Evolutionary conservation across 164 flowering plant species (phyloP), one percentile per base, ranked within the genome.

Genomic region (Akebia trifoliata): DNA sequence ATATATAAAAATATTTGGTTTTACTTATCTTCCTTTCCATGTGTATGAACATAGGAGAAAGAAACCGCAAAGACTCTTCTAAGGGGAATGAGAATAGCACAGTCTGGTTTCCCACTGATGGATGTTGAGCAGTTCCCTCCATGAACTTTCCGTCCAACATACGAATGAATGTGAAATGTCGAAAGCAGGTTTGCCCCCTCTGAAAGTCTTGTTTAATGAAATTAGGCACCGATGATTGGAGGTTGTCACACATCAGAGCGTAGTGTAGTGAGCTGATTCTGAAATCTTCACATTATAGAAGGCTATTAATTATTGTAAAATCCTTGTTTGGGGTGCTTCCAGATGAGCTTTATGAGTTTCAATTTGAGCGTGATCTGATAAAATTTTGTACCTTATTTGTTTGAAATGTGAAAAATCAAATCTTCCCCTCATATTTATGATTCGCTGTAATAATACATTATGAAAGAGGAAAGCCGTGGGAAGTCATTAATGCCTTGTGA

Each of bases 51-150:
- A 54, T 82, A 94, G 97, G 99, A 94, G 72, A 88, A 81, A 69
- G 99, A 94, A 79, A 79, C 76, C 9, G 97, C 99, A 29, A 86
- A 86, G 81, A 85, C 70, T 70, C 57, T 94, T 50, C 80, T 94
- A 29, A 66, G 96, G 39, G 85, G 79, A 60, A 85, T 83, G 74
- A 81, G 83, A 75, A 59, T 28, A 31, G 72, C 70, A 44, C 81
- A 76, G 55, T 64, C 87, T 44, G 64, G 77, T 59, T 74, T 72
- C 39, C 83, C 87, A 52, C 64, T 82, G 3, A 80, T 74, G 83
- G 92, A 84, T 65, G 70, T 72, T 35, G 86, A 90, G 61, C 87
- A 80, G 67, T 83, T 90, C 52, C 80, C 81, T 21, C 77, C 90
- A 5, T 86, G 64, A 76, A 22, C 17, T 50, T 54, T 7, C 40